Conservation (phyloP, 441 rosid species). For the Gossypium aridum region DNA sequence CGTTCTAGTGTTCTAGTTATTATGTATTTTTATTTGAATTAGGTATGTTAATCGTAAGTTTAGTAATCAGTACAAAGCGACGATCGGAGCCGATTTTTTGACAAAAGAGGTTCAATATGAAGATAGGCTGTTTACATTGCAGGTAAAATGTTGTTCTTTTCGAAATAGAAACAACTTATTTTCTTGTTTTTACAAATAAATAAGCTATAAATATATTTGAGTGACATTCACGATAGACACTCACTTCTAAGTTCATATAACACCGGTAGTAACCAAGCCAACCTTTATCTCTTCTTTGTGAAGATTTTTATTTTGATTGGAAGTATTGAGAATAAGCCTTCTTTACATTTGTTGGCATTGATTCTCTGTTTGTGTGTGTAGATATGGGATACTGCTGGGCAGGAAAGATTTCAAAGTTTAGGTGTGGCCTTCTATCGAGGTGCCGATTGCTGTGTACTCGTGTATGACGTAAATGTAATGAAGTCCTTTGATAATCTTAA, state of each 20-base stretch:
- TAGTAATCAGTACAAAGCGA: constrained; percentile 86
- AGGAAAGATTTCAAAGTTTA: constrained; percentile 58
- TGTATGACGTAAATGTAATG: constrained; percentile 78
- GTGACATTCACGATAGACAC: not conserved
- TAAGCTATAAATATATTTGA: no score
- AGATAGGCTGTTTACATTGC: constrained; percentile 81
- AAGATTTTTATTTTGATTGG: not conserved
- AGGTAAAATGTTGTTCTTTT: constrained; percentile 30
- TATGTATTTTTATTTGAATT: constrained; percentile 12
- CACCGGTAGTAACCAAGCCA: no score
- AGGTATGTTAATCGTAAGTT: constrained; percentile 88
- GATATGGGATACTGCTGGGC: constrained; percentile 89
- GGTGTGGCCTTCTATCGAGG: constrained; percentile 81
- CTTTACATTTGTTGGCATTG: not conserved
- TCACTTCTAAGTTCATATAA: no score
- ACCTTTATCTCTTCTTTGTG: not conserved
- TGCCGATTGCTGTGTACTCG: constrained; percentile 65
- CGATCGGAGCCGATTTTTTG: constrained; percentile 75
- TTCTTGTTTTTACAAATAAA: not conserved
- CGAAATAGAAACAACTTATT: not conserved
- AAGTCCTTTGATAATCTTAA: constrained; percentile 84
- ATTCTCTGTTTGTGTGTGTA: constrained; percentile 10
- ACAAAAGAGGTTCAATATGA: constrained; percentile 80
- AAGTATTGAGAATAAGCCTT: not conserved
- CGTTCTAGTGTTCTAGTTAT: constrained; percentile 6